Evolutionary conservation across 352 stramenopile genomes (phyloP).

Genomic region (Phytopythium cucurbitacearum): DNA sequence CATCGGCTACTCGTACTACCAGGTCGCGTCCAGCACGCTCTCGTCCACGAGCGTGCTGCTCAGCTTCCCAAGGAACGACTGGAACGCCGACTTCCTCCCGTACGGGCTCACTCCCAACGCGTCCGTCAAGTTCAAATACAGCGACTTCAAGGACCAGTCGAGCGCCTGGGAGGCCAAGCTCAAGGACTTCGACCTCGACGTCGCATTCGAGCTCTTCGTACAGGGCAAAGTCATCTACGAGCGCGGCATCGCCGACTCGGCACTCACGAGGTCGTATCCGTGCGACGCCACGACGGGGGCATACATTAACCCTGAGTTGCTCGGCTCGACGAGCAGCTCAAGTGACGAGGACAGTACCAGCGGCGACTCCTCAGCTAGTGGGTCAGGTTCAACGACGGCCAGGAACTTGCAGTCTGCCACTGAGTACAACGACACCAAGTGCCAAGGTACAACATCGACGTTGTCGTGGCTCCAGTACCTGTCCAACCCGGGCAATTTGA

Average conservation of each 20-base stretch:
- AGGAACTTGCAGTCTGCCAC: neutral
- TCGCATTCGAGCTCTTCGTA: neutral
- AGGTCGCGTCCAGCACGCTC: slow-evolving; percentile 19
- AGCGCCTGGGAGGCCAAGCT: slow-evolving; percentile 7
- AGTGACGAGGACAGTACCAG: neutral
- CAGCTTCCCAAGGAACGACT: slow-evolving; percentile 29
- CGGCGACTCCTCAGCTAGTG: neutral
- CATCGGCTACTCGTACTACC: slow-evolving; percentile 9
- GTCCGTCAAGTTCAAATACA: slow-evolving; percentile 14
- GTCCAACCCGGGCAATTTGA: neutral
- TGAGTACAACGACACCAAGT: neutral
- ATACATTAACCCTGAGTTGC: neutral
- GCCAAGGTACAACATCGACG: slow-evolving; percentile 1
- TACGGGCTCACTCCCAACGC: slow-evolving; percentile 10
- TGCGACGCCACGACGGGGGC: slow-evolving; percentile 3
- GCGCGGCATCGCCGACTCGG: slow-evolving; percentile 10
- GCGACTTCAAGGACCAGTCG: slow-evolving; percentile 8
- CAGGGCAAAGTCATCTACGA: slow-evolving; percentile 38
- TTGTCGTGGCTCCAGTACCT: slow-evolving; percentile 1
- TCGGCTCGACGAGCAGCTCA: neutral
- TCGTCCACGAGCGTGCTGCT: slow-evolving; percentile 30
- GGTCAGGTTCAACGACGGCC: too few relatives aligned
- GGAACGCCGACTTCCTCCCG: slow-evolving; percentile 32
- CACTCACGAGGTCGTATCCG: slow-evolving; percentile 3
- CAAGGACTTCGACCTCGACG: slow-evolving; percentile 14